Percentiles rank a stretch among this genome's conserved stretches.
These are phyloP conservation scores for Castanea mollissima DNA, from an alignment of 306 rosid species.

Conservation along the genomic window DNA sequence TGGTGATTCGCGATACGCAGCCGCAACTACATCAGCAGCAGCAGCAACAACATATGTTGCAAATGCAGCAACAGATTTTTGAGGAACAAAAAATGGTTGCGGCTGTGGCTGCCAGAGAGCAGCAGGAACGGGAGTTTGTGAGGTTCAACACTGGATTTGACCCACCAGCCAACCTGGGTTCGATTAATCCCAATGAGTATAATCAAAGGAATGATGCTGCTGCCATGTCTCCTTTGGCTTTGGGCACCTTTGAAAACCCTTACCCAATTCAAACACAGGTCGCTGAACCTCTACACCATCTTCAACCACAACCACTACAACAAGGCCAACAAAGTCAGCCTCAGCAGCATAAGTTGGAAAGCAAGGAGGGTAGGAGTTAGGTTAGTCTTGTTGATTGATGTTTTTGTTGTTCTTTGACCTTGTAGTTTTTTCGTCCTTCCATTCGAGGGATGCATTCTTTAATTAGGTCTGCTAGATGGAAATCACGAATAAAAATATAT, in stretches of 20 bases:
- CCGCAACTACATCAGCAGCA: constrained; percentile 22
- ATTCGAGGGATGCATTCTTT: constrained; percentile 39
- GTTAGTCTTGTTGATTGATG: constrained; percentile 54
- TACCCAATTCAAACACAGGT: constrained; percentile 50
- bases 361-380: constrained; percentile 63
- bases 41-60: constrained; percentile 22
- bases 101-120: constrained; percentile 60
- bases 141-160: constrained; percentile 65
- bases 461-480: too few relatives aligned
- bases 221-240: constrained; percentile 65
- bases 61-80: constrained; percentile 33
- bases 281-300: constrained; percentile 31
- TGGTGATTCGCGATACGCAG: constrained; percentile 56
- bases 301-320: constrained; percentile 50
- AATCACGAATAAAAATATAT: too few relatives aligned
- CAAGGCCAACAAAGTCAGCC: constrained; percentile 39
- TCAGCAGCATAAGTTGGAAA: constrained; percentile 39
- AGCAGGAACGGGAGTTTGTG: constrained; percentile 56
- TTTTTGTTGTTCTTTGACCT: constrained; percentile 22
- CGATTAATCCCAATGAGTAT: constrained; percentile 48
- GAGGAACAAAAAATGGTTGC: constrained; percentile 76
- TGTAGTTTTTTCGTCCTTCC: constrained; percentile 29
- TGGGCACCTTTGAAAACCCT: constrained; percentile 56
- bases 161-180: constrained; percentile 20
- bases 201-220: constrained; percentile 37